These are phyloP conservation scores for Letharia lupina DNA, from an alignment of 495 filamentous ascomycete genomes.

Conservation along the genomic window DNA sequence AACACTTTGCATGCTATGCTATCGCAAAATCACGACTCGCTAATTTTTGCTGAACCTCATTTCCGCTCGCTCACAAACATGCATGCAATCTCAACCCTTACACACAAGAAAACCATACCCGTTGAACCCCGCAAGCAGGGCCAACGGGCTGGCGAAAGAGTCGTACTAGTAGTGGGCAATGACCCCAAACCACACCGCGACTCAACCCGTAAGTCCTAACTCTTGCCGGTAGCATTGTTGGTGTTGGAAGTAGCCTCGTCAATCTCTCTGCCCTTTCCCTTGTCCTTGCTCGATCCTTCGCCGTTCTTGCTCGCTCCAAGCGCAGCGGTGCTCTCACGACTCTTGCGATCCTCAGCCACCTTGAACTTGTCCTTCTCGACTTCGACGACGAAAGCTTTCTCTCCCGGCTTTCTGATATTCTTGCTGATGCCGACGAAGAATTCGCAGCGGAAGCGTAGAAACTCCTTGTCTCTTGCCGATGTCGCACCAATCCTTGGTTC, in stretches of 20 bases:
- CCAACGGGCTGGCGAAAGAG: neutral
- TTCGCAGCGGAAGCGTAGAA: slow-evolving; percentile 45
- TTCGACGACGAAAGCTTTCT: slow-evolving; percentile 22
- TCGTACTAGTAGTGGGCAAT: slow-evolving; percentile 1
- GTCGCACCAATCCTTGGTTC: slow-evolving; percentile 35
- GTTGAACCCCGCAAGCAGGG: neutral
- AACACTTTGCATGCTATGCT: neutral
- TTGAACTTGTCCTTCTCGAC: slow-evolving; percentile 30
- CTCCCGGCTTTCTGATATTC: slow-evolving; percentile 30
- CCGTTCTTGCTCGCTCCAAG: neutral
- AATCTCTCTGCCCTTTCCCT: neutral
- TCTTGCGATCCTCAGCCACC: slow-evolving; percentile 1
- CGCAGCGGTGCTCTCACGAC: slow-evolving; percentile 11
- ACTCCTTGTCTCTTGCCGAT: slow-evolving; percentile 39
- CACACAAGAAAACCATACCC: neutral
- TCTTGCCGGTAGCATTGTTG: neutral
- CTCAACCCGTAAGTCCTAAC: neutral
- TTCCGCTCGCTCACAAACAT: neutral
- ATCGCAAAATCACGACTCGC: neutral
- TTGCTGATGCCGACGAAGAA: slow-evolving; percentile 47
- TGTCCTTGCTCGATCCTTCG: neutral
- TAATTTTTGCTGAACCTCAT: neutral
- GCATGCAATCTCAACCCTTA: slow-evolving; percentile 1
- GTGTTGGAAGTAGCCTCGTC: neutral
- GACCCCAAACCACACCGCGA: slow-evolving; percentile 6